Evolutionary conservation across 805 yeast species (phyloP).

Genomic region (Yarrowia deformans): DNA sequence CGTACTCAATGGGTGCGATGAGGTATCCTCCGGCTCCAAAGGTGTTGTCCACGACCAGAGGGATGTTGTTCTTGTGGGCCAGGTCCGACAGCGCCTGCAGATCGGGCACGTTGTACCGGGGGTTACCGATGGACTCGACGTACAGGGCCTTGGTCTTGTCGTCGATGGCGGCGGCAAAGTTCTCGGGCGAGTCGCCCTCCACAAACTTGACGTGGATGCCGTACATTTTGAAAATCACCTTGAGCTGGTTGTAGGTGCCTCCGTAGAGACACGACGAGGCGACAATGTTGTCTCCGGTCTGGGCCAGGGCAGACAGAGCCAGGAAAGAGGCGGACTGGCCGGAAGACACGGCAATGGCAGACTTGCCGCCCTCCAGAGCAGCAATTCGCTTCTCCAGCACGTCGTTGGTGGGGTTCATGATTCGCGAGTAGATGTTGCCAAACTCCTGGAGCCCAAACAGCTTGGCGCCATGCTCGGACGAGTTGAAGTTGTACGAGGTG

Average conservation of each 20-base stretch:
- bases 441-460: slow-evolving; percentile 83
- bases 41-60: slow-evolving; percentile 93
- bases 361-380: slow-evolving; percentile 90
- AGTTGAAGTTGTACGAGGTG: slow-evolving; percentile 84
- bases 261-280: slow-evolving; percentile 90
- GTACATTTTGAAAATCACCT: slow-evolving; percentile 85
- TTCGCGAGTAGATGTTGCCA: slow-evolving; percentile 87
- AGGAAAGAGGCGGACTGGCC: slow-evolving; percentile 96
- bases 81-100: slow-evolving; percentile 75
- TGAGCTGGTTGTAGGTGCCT: slow-evolving; percentile 95
- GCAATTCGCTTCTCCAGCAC: slow-evolving; percentile 92
- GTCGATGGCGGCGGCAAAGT: slow-evolving; percentile 76
- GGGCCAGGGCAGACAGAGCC: slow-evolving; percentile 84
- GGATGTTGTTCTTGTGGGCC: slow-evolving; percentile 87
- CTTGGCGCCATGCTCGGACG: slow-evolving; percentile 91
- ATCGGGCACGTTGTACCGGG: slow-evolving; percentile 91
- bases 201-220: slow-evolving; percentile 89
- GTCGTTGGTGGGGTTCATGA: slow-evolving; percentile 91
- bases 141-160: slow-evolving; percentile 88
- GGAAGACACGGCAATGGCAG: slow-evolving; percentile 88
- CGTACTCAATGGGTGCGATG: slow-evolving; percentile 82
- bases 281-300: slow-evolving; percentile 86
- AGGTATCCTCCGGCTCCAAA: slow-evolving; percentile 96
- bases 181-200: slow-evolving; percentile 75
- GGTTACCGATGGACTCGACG: slow-evolving; percentile 91